Evolutionary conservation across 2,329 filamentous ascomycete species (phyloP).

Genomic region (Fusarium dlaminii): DNA sequence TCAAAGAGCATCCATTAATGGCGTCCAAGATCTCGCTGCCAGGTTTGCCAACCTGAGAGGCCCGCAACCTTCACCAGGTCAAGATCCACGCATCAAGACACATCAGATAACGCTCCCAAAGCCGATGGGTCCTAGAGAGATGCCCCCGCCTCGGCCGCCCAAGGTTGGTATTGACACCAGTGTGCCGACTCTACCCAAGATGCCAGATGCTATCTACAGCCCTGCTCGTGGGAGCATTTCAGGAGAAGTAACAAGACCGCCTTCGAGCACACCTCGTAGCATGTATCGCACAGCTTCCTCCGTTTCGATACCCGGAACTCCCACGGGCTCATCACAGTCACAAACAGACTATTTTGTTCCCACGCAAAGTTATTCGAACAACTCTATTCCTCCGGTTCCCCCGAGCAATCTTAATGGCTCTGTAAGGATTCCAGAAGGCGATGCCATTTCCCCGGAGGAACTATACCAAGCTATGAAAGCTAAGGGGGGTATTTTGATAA

Average conservation of each 20-base stretch:
- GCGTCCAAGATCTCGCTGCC: slow-evolving; percentile 60
- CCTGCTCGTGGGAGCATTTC: slow-evolving; percentile 78
- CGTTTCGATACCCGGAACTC: slow-evolving; percentile 48
- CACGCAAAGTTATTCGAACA: slow-evolving; percentile 41
- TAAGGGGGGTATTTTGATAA: slow-evolving; percentile 74
- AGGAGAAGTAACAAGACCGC: slow-evolving; percentile 70
- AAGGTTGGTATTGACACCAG: slow-evolving; percentile 61
- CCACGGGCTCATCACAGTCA: slow-evolving; percentile 41
- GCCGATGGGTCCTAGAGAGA: slow-evolving; percentile 61
- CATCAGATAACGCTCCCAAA: slow-evolving; percentile 55
- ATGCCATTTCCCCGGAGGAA: slow-evolving; percentile 72
- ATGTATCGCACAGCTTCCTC: slow-evolving; percentile 69
- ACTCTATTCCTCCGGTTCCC: slow-evolving; percentile 46
- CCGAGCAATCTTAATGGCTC: slow-evolving; percentile 53
- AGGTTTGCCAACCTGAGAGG: slow-evolving; percentile 68
- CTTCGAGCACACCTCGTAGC: slow-evolving; percentile 71
- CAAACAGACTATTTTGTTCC: slow-evolving; percentile 48
- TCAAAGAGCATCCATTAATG: slow-evolving; percentile 42
- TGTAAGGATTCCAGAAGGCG: slow-evolving; percentile 62
- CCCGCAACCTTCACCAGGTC: slow-evolving; percentile 51
- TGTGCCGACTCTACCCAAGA: slow-evolving; percentile 70
- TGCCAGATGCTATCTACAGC: slow-evolving; percentile 80
- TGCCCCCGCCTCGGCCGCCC: slow-evolving; percentile 58
- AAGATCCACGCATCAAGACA: slow-evolving; percentile 64
- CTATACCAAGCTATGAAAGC: slow-evolving; percentile 74